phyloP scores from a whole-genome alignment of 2,329 filamentous ascomycete species.

The Colletotrichum caudatum region DNA sequence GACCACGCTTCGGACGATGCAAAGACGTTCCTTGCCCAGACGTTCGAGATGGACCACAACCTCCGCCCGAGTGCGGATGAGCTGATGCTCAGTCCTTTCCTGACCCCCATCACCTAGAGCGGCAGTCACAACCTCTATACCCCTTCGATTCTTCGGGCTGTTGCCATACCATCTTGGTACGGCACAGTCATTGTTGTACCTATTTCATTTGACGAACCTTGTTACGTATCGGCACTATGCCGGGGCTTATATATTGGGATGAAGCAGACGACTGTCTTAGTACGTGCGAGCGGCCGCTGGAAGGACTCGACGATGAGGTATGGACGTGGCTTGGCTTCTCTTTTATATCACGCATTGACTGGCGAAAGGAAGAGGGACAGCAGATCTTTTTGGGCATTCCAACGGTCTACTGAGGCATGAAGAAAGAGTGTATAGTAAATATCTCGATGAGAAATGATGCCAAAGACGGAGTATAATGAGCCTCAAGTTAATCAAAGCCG shows the following conservation, averaged over 20 bases:
- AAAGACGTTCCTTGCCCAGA: constrained; percentile 83
- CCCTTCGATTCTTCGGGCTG: constrained; percentile 31
- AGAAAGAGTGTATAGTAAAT: constrained; percentile 40
- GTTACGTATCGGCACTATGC: background rate
- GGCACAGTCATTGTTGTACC: constrained; percentile 23
- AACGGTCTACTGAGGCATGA: constrained; percentile 25
- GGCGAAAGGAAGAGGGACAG: constrained; percentile 30
- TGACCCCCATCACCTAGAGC: constrained; percentile 74
- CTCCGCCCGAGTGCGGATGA: constrained; percentile 93
- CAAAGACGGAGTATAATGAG: constrained; percentile 29
- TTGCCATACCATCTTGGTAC: background rate
- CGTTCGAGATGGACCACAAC: constrained; percentile 96
- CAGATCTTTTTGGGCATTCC: constrained; percentile 28
- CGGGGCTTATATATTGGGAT: constrained; percentile 29
- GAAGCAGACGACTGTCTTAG: constrained; percentile 23
- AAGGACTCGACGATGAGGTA: constrained; percentile 40
- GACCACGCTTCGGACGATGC: constrained; percentile 88
- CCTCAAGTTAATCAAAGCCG: background rate
- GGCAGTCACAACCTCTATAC: constrained; percentile 17
- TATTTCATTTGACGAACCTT: constrained; percentile 30
- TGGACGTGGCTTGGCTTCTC: constrained; percentile 23
- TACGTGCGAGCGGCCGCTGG: constrained; percentile 41
- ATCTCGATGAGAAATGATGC: constrained; percentile 37
- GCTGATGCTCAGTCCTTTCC: constrained; percentile 84
- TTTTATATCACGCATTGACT: constrained; percentile 35